Evolutionary conservation across 768 basidiomycete genomes (phyloP).

Genomic region (Tylopilus felleus): DNA sequence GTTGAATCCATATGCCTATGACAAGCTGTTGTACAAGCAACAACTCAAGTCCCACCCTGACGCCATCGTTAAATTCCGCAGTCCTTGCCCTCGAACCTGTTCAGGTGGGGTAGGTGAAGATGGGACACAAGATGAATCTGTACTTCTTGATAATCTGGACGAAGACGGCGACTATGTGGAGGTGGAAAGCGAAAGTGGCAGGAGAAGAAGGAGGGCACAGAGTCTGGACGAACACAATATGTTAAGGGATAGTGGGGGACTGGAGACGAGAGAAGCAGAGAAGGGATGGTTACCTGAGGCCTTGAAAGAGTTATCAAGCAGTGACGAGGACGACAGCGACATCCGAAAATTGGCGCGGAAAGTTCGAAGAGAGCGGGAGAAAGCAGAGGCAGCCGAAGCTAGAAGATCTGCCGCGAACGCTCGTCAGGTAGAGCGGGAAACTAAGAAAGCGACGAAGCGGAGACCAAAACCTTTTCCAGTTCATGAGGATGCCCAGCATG

Average conservation of each 20-base stretch:
- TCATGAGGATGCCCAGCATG: neutral
- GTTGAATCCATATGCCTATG: constrained; percentile 58
- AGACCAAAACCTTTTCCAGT: constrained; percentile 29
- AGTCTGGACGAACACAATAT: neutral
- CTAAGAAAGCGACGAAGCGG: constrained; percentile 17
- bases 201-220: constrained; percentile 4
- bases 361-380: constrained; percentile 31
- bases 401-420: constrained; percentile 15
- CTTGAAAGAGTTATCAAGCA: constrained; percentile 37
- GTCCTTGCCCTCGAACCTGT: constrained; percentile 30
- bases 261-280: neutral
- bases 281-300: constrained; percentile 33
- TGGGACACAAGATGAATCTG: constrained; percentile 32
- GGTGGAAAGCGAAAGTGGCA: constrained; percentile 8
- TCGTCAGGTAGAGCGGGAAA: constrained; percentile 9
- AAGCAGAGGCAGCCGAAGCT: constrained; percentile 19
- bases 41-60: constrained; percentile 57
- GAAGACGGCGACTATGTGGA: constrained; percentile 29
- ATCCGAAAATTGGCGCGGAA: constrained; percentile 33
- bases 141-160: constrained; percentile 18
- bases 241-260: neutral
- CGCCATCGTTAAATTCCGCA: constrained; percentile 56
- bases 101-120: constrained; percentile 28
- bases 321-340: constrained; percentile 42
- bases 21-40: constrained; percentile 49